These are phyloP conservation scores for Kazachstania viticola DNA, from an alignment of 805 yeast species.

Conservation along the genomic window DNA sequence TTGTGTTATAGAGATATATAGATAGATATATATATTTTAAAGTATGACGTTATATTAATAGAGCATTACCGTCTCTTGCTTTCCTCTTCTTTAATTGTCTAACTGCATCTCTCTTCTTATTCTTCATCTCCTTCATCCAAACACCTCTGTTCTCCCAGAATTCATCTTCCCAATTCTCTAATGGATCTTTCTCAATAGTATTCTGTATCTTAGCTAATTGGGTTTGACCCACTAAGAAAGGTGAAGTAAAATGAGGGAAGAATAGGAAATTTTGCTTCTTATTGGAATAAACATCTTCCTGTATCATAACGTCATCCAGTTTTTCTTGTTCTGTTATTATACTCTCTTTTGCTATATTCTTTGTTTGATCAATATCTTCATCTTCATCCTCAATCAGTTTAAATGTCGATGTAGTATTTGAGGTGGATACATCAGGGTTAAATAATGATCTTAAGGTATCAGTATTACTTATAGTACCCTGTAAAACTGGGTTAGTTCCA, in stretches of 20 bases:
- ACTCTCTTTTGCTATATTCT: constrained; percentile 31
- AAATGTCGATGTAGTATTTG: constrained; percentile 27
- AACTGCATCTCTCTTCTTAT: constrained; percentile 61
- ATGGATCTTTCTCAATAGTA: constrained; percentile 21
- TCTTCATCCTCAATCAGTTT: constrained; percentile 35
- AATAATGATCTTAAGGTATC: constrained; percentile 54
- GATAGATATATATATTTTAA: background rate
- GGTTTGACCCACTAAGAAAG: constrained; percentile 76
- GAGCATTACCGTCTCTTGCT: constrained; percentile 12
- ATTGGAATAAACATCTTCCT: constrained; percentile 23
- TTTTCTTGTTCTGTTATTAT: too few relatives aligned
- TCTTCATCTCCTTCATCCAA: constrained; percentile 62
- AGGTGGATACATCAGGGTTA: constrained; percentile 28
- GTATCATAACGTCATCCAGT: background rate
- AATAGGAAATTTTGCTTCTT: constrained; percentile 41
- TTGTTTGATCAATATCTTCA: constrained; percentile 34
- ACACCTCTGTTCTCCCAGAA: constrained; percentile 80
- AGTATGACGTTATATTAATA: constrained; percentile 3
- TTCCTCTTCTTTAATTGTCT: constrained; percentile 41
- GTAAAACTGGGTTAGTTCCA: constrained; percentile 20
- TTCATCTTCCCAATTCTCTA: constrained; percentile 53
- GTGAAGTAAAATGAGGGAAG: constrained; percentile 76
- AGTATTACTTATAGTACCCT: constrained; percentile 34
- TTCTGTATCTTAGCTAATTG: constrained; percentile 48
- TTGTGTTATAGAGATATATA: constrained; percentile 1